These are phyloP conservation scores for Cylindrodendrum hubeiense DNA, from an alignment of 2,329 filamentous ascomycete genomes.

Conservation along the genomic window DNA sequence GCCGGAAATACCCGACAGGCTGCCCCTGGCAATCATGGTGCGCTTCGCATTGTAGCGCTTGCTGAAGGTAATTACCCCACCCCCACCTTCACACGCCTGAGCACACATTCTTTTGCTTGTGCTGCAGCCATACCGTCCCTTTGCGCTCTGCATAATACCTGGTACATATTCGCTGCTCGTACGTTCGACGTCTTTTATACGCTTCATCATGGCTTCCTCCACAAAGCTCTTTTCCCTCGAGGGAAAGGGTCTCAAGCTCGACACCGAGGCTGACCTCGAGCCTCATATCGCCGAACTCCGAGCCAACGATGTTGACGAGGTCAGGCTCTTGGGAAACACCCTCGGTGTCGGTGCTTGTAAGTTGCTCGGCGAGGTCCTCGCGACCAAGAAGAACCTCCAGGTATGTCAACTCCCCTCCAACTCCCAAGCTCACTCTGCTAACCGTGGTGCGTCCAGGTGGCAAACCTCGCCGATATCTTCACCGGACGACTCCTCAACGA, in stretches of 20 bases:
- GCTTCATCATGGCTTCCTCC: conserved; percentile 46
- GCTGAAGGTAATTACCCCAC: conserved; percentile 35
- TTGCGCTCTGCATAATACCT: conserved; percentile 21
- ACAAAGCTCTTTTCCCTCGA: conserved; percentile 87
- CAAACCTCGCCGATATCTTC: conserved; percentile 97
- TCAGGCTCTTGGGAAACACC: conserved; percentile 91
- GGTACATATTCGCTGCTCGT: conserved; percentile 18
- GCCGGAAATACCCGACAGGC: conserved; percentile 3
- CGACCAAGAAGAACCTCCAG: conserved; percentile 85
- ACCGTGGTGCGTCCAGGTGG: conserved; percentile 63
- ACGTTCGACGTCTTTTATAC: conserved; percentile 15
- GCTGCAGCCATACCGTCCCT: conserved; percentile 23
- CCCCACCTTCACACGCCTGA: conserved; percentile 40
- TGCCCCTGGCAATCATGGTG: conserved; percentile 3
- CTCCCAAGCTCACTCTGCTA: background rate
- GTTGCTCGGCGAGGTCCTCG: conserved; percentile 84
- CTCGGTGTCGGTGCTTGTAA: conserved; percentile 90
- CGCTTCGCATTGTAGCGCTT: background rate
- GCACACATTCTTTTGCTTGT: conserved; percentile 34
- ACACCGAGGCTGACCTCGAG: conserved; percentile 88
- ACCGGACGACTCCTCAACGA: conserved; percentile 93
- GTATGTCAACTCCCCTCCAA: conserved; percentile 55
- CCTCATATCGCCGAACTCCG: conserved; percentile 82
- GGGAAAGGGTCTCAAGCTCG: conserved; percentile 92
- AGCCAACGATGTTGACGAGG: conserved; percentile 84